Evolutionary conservation across 345 rosid genomes (phyloP), one percentile per base, ranked within the genome.

Genomic region (Cardiospermum halicacabum): DNA sequence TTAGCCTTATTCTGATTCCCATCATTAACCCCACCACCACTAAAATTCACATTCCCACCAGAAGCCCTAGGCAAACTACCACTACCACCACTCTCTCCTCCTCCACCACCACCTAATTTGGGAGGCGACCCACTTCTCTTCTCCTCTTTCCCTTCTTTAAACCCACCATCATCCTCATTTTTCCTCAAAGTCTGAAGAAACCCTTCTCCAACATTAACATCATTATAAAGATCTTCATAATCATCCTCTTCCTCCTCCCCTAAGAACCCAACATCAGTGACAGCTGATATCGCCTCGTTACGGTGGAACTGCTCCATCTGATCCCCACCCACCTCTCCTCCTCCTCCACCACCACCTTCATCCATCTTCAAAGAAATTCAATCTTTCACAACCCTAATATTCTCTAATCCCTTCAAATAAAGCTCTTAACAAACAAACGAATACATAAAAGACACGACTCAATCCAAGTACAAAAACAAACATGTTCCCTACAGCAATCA

Each of bases 171-270:
- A 11, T 76, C 82, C 56, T 85, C 88, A 65, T 69, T 84, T 77
- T 82, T 82, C 66, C 69, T 75, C 71, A 78, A 27, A 55, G 84
- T 70, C 75, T 88, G 92, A 45, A 84, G 78, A 77, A 90, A 90
- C 30, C 82, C 85, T 78, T 85, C 92, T 36, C 95, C 90, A 3
- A 90, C 89, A 67, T 90, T 90, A 30, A 90, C 97, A 57, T 90
- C 92, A 57, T 82, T 88, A 56, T 90, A 88, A 18, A 88, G 75
- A 76, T 90, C 95, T 62, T 90, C 91, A 15, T 84, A 90, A 59
- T 90, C 96, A 19, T 87, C 97, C 4, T 88, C 97, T 51, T 85
- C 86, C 66, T 81, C 76, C 48, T 70, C 88, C 32, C 77, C 89
- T 15, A 86, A 53, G 53, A 89, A 80, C 1, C 80, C 88, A 1